Base-by-base conservation (phyloP, 495 filamentous ascomycete genomes). In the Neurospora tetraspora region DNA sequence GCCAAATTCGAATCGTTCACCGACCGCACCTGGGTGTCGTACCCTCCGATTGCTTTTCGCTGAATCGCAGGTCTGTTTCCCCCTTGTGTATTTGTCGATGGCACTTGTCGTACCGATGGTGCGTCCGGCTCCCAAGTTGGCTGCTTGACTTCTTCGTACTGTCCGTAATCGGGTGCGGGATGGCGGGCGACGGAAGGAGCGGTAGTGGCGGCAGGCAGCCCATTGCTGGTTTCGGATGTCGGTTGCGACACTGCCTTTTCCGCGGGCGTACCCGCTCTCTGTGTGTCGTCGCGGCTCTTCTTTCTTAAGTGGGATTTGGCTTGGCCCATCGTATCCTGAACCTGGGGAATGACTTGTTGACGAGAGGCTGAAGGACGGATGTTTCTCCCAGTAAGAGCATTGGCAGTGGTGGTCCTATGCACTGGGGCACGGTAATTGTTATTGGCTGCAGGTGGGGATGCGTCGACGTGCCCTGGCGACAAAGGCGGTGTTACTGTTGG, bases 311-410 rank as follows among this genome's bases (percentile, higher is more conserved):
- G 71, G 9, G 79, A 80, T 6, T 70, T 47, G 36, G 74, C 73
- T 43, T 80, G 79, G 8, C 79, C 79, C 79, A 80, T 80, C 45
- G 42, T 74, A 18, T 36, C 71, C 47, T 74, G 70, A 10, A 39
- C 74, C 27, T 71, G 73, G 42, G 77, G 23, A 37, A 69, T 53
- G 27, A 70, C 37, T 43, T 73, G 78, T 71, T 77, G 74, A 36
- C 73, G 77, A 18, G 76, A 43, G 34, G 73, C 40, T 18, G 71
- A 73, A 18, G 81, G 81, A 4, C 79, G 77, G 65, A 81, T 80
- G 39, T 82, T 78, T 39, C 78, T 72, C 31, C 80, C 81, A 14
- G 81, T 79, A 20, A 82, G 72, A 12, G 73, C 74, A 38, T 72
- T 74, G 73, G 71, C 72, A 43, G 73, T 65, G 72, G 70, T 75